A percentile compares a stretch with the other conserved stretches of the same genome.
phyloP scores from a whole-genome alignment of 2,329 filamentous ascomycete species.

The Nemania sp. region DNA sequence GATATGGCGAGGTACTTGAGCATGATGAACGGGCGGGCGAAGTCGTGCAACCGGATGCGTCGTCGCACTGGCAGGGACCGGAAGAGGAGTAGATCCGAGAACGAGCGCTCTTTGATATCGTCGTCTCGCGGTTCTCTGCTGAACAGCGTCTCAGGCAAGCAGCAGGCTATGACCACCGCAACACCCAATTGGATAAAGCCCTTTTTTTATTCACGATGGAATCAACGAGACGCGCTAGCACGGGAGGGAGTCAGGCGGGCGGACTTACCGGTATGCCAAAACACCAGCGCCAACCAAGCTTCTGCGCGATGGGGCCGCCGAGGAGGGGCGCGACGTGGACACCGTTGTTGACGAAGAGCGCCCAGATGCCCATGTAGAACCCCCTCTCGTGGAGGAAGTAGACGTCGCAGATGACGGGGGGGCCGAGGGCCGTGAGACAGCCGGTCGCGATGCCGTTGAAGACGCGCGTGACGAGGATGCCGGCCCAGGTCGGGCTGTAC shows the following conservation, averaged over 20 bases:
- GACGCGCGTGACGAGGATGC: slow-evolving; percentile 29
- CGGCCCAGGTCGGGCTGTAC: slow-evolving; percentile 31
- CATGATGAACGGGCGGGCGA: slow-evolving; percentile 5
- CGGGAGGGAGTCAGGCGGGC: neutral
- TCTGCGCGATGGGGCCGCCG: slow-evolving; percentile 38
- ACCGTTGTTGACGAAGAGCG: slow-evolving; percentile 33
- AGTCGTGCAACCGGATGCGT: slow-evolving; percentile 1
- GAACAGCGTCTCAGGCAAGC: slow-evolving; percentile 10
- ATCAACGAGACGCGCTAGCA: neutral
- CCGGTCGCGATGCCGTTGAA: slow-evolving; percentile 30
- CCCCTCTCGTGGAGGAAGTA: slow-evolving; percentile 35
- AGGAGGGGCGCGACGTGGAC: slow-evolving; percentile 31
- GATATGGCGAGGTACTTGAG: slow-evolving; percentile 3
- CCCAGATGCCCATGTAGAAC: slow-evolving; percentile 34
- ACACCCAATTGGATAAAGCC: slow-evolving; percentile 1
- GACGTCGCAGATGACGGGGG: slow-evolving; percentile 31
- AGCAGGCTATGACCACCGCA: slow-evolving; percentile 3
- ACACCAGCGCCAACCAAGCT: slow-evolving; percentile 35
- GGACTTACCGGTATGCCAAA: slow-evolving; percentile 36
- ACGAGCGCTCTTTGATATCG: neutral
- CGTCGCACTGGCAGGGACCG: neutral
- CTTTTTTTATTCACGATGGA: neutral
- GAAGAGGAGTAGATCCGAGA: slow-evolving; percentile 1
- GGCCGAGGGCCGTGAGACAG: slow-evolving; percentile 28
- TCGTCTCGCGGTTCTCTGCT: neutral